Evolutionary conservation across 1,139 yeast species (phyloP), one percentile per base, ranked within the genome.

Genomic region (Lodderomyces parapsilosis): DNA sequence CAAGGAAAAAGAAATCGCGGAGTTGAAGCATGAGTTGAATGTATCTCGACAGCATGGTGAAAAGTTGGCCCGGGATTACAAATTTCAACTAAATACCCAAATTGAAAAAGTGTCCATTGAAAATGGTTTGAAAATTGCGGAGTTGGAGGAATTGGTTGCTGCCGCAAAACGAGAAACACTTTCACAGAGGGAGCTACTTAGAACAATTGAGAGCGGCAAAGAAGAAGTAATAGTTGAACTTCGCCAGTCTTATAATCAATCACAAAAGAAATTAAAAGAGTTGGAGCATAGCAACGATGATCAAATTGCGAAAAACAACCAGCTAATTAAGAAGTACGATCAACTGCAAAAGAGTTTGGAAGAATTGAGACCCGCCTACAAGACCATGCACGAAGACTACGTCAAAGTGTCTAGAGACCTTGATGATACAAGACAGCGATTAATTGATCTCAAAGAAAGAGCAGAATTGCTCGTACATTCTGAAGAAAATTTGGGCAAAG

Each of bases 21-120:
- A 36, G 19, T 41, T 45, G 28, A 36, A 14, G 14, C 23, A 14
- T 11, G 31, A 34, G 17, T 23, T 38, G 17, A 28, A 34, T 20
- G 14, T 35, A 20, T 28, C 33, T 34, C 40, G 45, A 30, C 3
- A 31, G 9, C 17, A 20, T 17, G 10, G 11, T 6, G 14, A n/a
- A 11, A 42, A 54, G 28, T 39, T 58, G 33, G 60, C 58, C 34
- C 48, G 53, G 36, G 56, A 60, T 14, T 62, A 58, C 46, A 59
- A 63, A 9, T 59, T 58, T 50, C 59, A 60, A 38, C 57, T 65
- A 48, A 67, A 65, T 45, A 43, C 48, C 11, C 59, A 61, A 44
- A 55, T 69, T 40, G 73, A 69, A 47, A 54, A 49, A 31, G 46
- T 64, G 33, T 53, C 62, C 11, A 60, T 61, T 2, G 54, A 55